phyloP scores from a whole-genome alignment of 2,329 filamentous ascomycete genomes.

The Aureobasidium leucospermi region DNA sequence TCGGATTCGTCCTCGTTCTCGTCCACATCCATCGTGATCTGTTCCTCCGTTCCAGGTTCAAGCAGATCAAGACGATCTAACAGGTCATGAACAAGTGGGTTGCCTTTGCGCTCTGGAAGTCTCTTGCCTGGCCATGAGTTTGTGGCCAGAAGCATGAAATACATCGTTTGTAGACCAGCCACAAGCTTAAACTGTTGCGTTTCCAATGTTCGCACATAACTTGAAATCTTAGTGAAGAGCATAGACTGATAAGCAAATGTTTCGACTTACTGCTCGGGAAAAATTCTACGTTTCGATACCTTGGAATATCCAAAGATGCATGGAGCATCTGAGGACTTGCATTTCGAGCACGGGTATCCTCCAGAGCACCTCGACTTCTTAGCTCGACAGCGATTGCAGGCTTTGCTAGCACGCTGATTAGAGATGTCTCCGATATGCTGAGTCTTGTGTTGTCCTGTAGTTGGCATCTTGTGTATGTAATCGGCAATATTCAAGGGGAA shows the following conservation, averaged over 20 bases:
- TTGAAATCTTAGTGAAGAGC: not conserved
- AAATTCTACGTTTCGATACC: not conserved
- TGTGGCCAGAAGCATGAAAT: not conserved
- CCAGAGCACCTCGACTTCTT: not conserved
- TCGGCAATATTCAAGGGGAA: too few species aligned
- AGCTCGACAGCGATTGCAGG: not conserved
- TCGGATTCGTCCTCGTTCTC: not conserved
- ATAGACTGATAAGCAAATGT: not conserved
- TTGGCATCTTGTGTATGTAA: too few species aligned
- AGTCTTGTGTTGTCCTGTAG: too few species aligned
- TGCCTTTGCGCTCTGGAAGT: not conserved
- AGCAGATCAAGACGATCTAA: not conserved
- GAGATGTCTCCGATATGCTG: too few species aligned
- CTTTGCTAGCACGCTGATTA: not conserved
- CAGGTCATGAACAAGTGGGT: not conserved
- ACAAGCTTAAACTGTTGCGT: not conserved
- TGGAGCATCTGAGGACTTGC: not conserved
- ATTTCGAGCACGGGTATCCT: not conserved
- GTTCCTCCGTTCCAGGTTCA: not conserved
- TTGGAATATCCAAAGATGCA: not conserved
- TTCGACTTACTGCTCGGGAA: not conserved
- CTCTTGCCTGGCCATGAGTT: not conserved
- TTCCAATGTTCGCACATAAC: not conserved
- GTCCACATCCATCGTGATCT: not conserved
- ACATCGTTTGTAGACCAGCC: not conserved